phyloP scores from a whole-genome alignment of 1,284 basidiomycete species.

The Trichosporon sp. region DNA sequence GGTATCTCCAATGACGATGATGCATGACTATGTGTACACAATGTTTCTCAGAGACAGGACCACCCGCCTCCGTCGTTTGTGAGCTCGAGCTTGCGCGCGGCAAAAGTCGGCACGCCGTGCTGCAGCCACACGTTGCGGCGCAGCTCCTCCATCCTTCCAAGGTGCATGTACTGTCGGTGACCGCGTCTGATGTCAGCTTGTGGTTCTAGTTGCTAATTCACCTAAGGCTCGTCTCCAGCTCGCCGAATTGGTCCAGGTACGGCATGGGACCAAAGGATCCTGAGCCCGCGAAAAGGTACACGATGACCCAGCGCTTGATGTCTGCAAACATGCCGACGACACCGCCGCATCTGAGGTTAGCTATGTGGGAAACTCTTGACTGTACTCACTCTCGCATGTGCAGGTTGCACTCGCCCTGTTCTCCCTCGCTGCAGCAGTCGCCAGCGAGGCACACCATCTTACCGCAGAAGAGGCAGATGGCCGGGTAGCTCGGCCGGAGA shows the following conservation, averaged over 20 bases:
- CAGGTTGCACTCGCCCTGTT: slow-evolving; percentile 87
- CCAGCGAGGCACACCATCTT: slow-evolving; percentile 86
- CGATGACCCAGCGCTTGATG: slow-evolving; percentile 84
- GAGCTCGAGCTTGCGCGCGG: slow-evolving; percentile 85
- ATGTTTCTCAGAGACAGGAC: slow-evolving; percentile 69
- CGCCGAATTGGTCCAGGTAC: slow-evolving; percentile 93
- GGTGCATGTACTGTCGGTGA: slow-evolving; percentile 83
- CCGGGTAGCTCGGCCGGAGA: slow-evolving; percentile 79
- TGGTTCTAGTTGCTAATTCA: slow-evolving; percentile 53
- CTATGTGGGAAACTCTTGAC: neutral
- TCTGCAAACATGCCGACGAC: slow-evolving; percentile 87
- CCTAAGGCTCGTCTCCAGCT: slow-evolving; percentile 90
- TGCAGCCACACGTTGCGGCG: slow-evolving; percentile 79
- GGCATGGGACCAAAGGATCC: slow-evolving; percentile 88
- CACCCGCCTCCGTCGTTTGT: slow-evolving; percentile 89
- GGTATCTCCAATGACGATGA: slow-evolving; percentile 6
- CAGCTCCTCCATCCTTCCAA: slow-evolving; percentile 86
- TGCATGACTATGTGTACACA: slow-evolving; percentile 17
- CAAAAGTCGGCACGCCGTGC: slow-evolving; percentile 85
- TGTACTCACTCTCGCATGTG: slow-evolving; percentile 84
- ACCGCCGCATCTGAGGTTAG: slow-evolving; percentile 74
- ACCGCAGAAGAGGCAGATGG: slow-evolving; percentile 90
- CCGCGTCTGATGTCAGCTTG: slow-evolving; percentile 65
- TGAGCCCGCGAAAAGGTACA: slow-evolving; percentile 88
- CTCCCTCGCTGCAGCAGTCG: slow-evolving; percentile 82